phyloP scores from a whole-genome alignment of 495 filamentous ascomycete genomes.

The Penicillium psychrofluorescens region DNA sequence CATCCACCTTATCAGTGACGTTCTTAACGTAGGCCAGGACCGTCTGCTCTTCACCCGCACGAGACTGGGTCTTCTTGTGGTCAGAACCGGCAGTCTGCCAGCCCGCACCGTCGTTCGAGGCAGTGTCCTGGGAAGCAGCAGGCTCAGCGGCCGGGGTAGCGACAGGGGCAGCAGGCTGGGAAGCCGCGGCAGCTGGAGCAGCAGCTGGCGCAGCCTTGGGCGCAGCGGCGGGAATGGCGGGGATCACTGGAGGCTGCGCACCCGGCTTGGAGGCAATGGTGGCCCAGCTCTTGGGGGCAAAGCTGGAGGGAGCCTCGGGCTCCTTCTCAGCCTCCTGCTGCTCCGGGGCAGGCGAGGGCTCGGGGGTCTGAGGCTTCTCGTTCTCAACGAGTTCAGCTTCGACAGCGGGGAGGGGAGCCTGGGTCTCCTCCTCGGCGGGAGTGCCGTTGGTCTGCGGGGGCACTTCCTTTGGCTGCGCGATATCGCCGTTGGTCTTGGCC shows the following conservation, averaged over 20 bases:
- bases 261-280: constrained; percentile 55
- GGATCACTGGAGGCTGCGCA: constrained; percentile 16
- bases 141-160: constrained; percentile 33
- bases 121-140: constrained; percentile 33
- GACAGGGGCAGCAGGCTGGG: constrained; percentile 25
- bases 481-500: constrained; percentile 23
- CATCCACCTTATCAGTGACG: constrained; percentile 76
- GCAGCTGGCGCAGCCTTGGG: constrained; percentile 33
- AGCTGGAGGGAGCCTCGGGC: constrained; percentile 35
- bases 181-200: constrained; percentile 20
- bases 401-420: constrained; percentile 28
- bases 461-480: constrained; percentile 20
- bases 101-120: constrained; percentile 41
- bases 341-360: constrained; percentile 33
- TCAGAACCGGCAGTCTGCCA: constrained; percentile 78
- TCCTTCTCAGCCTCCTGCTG: constrained; percentile 37
- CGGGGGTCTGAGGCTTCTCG: constrained; percentile 47
- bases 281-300: constrained; percentile 82
- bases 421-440: constrained; percentile 18
- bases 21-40: constrained; percentile 87
- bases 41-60: constrained; percentile 56
- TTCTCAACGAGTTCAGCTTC: constrained; percentile 41
- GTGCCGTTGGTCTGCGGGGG: constrained; percentile 39
- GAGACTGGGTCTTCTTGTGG: constrained; percentile 73
- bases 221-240: constrained; percentile 30